Evolutionary conservation across 352 stramenopile species (phyloP).

Genomic region (Phytopythium montanum): DNA sequence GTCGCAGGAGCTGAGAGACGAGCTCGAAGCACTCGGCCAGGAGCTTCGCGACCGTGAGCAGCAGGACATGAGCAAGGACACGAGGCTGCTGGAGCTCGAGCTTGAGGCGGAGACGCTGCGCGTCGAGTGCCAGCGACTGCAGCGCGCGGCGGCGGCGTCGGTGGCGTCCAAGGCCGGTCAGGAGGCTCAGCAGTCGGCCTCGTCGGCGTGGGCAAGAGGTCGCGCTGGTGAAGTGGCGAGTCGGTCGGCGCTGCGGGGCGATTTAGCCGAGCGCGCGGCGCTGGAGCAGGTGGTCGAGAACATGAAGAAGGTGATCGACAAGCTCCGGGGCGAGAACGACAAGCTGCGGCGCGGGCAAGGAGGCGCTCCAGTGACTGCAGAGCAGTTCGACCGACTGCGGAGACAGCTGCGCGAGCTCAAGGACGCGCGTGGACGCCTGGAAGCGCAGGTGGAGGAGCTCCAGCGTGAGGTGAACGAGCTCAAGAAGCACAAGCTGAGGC

Average conservation of each 20-base stretch:
- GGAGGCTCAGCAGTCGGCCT: background rate
- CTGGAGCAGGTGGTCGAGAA: conserved; percentile 76
- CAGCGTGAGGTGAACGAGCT: conserved; percentile 33
- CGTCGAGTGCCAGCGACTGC: conserved; percentile 52
- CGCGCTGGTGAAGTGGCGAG: background rate
- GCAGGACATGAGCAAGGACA: conserved; percentile 52
- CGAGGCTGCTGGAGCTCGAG: conserved; percentile 56
- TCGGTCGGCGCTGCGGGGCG: conserved; percentile 2
- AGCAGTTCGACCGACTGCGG: conserved; percentile 38
- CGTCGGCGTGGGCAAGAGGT: background rate
- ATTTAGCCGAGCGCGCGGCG: conserved; percentile 40
- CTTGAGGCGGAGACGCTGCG: conserved; percentile 69
- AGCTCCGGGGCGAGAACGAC: conserved; percentile 70
- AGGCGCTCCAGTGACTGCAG: conserved; percentile 18
- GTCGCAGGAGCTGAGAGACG: conserved; percentile 37
- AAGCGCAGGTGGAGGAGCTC: conserved; percentile 36
- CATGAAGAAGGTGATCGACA: conserved; percentile 84
- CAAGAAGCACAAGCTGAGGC: conserved; percentile 57
- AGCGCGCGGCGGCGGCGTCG: conserved; percentile 22
- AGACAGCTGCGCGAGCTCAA: conserved; percentile 48
- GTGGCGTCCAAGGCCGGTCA: conserved; percentile 4
- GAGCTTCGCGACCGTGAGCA: conserved; percentile 55
- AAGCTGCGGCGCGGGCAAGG: conserved; percentile 38
- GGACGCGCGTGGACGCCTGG: conserved; percentile 31
- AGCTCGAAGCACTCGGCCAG: conserved; percentile 32